phyloP scores from a whole-genome alignment of 1,284 basidiomycete genomes.

The Ceratobasidium sp. region DNA sequence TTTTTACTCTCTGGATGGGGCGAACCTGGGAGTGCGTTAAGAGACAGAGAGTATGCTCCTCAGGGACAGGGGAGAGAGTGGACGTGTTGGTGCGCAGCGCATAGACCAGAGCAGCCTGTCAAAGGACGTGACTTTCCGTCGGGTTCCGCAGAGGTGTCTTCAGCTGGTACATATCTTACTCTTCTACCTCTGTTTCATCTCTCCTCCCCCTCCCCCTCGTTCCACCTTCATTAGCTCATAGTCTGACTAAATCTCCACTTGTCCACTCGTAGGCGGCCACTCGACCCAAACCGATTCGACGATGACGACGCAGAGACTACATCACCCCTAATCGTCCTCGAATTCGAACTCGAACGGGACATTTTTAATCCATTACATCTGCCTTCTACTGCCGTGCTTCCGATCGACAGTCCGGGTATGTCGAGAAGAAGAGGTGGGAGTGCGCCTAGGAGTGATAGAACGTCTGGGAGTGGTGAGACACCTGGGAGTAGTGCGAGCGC shows the following conservation, averaged over 20 bases:
- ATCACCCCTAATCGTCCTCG: conserved; percentile 72
- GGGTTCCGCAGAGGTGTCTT: conserved; percentile 5
- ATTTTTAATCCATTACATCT: conserved; percentile 80
- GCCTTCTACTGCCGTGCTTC: conserved; percentile 51
- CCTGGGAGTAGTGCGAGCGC: too few species aligned
- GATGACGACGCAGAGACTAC: conserved; percentile 2
- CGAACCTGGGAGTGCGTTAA: conserved; percentile 68
- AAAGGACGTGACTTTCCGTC: not conserved
- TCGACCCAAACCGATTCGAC: conserved; percentile 23
- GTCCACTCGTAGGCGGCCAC: conserved; percentile 11
- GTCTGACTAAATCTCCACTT: not conserved
- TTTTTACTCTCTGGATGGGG: conserved; percentile 82
- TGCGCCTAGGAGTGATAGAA: too few species aligned
- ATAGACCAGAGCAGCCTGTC: conserved; percentile 65
- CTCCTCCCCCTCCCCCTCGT: too few species aligned
- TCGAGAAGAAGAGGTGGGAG: conserved; percentile 23
- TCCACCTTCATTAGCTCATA: not conserved
- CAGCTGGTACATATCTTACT: too few species aligned
- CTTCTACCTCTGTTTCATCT: too few species aligned
- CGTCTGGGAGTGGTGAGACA: too few species aligned
- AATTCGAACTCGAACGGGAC: conserved; percentile 88
- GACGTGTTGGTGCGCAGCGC: conserved; percentile 89
- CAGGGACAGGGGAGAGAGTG: conserved; percentile 64
- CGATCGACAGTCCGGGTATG: conserved; percentile 51
- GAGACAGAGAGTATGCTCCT: conserved; percentile 54